Evolutionary conservation across 352 stramenopile species (phyloP).

Genomic region (Pythium guiyangense): DNA sequence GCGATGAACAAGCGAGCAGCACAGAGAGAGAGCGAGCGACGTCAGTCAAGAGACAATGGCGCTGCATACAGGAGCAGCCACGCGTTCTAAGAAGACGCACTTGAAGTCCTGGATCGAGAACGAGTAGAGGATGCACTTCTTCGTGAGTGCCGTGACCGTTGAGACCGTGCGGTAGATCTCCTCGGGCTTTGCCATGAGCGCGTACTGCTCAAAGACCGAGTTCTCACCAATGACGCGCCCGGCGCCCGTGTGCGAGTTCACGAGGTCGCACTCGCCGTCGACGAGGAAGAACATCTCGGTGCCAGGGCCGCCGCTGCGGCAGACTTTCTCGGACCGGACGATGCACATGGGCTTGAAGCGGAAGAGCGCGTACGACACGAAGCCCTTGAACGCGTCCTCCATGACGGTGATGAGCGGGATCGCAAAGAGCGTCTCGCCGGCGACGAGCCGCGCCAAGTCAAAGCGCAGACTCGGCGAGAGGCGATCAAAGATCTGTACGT

Average conservation of each 20-base stretch:
- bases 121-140: slow-evolving; percentile 76
- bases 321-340: slow-evolving; percentile 65
- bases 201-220: slow-evolving; percentile 80
- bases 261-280: slow-evolving; percentile 75
- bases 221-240: slow-evolving; percentile 65
- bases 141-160: slow-evolving; percentile 63
- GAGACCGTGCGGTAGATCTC: slow-evolving; percentile 78
- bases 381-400: slow-evolving; percentile 86
- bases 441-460: slow-evolving; percentile 73
- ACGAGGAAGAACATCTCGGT: slow-evolving; percentile 85
- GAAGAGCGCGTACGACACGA: slow-evolving; percentile 85
- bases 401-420: slow-evolving; percentile 85
- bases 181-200: slow-evolving; percentile 56
- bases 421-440: slow-evolving; percentile 65
- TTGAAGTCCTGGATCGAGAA: slow-evolving; percentile 75
- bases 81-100: slow-evolving; percentile 19
- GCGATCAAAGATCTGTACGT: slow-evolving; percentile 70
- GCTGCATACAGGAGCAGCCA: not conserved
- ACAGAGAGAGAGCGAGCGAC: not conserved
- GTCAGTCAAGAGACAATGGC: not conserved
- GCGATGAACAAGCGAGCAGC: not conserved
- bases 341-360: slow-evolving; percentile 75
- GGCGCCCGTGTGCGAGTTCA: slow-evolving; percentile 58
- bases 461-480: slow-evolving; percentile 78
- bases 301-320: slow-evolving; percentile 58